phyloP scores from a whole-genome alignment of 2,329 filamentous ascomycete genomes.

The Claviceps sp. region DNA sequence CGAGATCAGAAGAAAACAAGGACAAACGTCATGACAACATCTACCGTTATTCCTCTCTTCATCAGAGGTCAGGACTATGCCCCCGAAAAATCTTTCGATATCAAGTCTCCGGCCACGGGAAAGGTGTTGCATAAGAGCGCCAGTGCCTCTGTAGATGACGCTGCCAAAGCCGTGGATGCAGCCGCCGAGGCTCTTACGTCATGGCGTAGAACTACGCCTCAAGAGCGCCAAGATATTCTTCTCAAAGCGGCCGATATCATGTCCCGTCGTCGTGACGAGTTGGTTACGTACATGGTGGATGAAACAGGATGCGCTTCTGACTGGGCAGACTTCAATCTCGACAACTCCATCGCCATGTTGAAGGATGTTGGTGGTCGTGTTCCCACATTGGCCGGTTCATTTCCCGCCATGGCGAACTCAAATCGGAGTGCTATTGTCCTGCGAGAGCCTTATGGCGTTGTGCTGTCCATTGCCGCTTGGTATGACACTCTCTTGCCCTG shows the following conservation, averaged over 20 bases:
- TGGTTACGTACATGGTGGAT: constrained; percentile 42
- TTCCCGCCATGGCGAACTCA: constrained; percentile 20
- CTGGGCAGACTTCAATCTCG: constrained; percentile 30
- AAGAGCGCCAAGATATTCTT: constrained; percentile 54
- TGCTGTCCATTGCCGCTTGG: constrained; percentile 73
- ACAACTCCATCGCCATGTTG: constrained; percentile 23
- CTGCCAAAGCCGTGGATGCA: constrained; percentile 34
- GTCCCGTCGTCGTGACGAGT: constrained; percentile 43
- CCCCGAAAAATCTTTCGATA: constrained; percentile 36
- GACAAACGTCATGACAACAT: background rate
- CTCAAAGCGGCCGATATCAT: constrained; percentile 55
- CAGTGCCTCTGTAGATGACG: constrained; percentile 42
- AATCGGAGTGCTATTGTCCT: constrained; percentile 44
- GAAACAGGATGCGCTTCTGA: constrained; percentile 29
- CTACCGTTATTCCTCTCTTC: constrained; percentile 23
- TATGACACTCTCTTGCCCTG: constrained; percentile 23
- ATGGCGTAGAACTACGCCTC: constrained; percentile 53
- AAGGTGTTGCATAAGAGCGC: constrained; percentile 41
- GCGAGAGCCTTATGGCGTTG: constrained; percentile 67
- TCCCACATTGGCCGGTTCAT: constrained; percentile 22
- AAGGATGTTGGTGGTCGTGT: constrained; percentile 31
- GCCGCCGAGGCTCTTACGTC: constrained; percentile 54
- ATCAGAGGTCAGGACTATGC: constrained; percentile 31
- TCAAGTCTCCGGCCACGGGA: constrained; percentile 41
- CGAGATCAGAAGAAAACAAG: background rate